Evolutionary conservation across 768 basidiomycete genomes (phyloP), one percentile per base, ranked within the genome.

Genomic region (Sporobolomyces phaffii): DNA sequence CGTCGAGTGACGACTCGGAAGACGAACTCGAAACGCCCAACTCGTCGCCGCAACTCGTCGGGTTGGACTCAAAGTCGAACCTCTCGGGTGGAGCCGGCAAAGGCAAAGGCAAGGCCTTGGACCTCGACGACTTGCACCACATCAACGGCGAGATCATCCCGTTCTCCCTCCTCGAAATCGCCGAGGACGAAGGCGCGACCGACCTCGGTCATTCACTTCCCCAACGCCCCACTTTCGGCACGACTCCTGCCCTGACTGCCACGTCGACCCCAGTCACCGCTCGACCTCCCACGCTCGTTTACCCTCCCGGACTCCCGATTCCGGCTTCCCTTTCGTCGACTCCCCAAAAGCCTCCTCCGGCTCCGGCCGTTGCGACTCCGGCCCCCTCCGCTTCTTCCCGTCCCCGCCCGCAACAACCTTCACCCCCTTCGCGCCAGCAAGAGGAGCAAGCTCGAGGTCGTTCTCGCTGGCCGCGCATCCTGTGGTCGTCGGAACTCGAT

Each of bases 401-500:
- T 26, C 53, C 20, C 33, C 57, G 47, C 28, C 64, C 31, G 5
- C 45, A 5, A 34, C 49, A 18, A 43, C 49, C 43, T 9, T 22
- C 54, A 10, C 57, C 49, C 38, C 13, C 8, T 17, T 28, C 57
- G 28, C 56, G 48, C 29, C 36, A 44, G n/a, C 33, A 60, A 53
- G 68, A 70, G 34, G 64, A 59, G 4, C 2, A 24, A 2, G 8
- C 20, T 1, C 63, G 69, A 13, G 69, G 69, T 22, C 61, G 69
- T 9, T 66, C 64, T 26, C 50, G 69, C 33, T 70, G 65, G 65
- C 70, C 70, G 4, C 58, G 70, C 3, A 50, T 71, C 57, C 65
- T 71, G 33, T 71, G 70, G 70, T 62, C 62, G 33, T 57, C 53
- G 9, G 54, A 67, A 34, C 33, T 71, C 51, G 70, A 71, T 49